Conservation (phyloP, 208 protist genomes). For the Acanthamoeba lenticulata region DNA sequence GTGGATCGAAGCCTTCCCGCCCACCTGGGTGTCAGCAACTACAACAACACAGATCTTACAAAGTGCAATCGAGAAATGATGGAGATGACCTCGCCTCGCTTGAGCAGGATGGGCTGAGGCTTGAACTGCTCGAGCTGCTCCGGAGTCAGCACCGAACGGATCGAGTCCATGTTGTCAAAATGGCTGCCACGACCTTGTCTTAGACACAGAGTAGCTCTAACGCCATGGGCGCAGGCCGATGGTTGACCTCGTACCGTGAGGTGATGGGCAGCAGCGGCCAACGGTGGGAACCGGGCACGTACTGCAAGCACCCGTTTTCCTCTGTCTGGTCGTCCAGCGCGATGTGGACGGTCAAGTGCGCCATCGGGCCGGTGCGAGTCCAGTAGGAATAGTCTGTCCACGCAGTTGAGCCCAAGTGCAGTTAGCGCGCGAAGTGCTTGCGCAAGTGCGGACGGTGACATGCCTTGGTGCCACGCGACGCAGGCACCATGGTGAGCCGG, state of each 20-base stretch:
- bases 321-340: slow-evolving; percentile 47
- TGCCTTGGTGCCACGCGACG: slow-evolving; percentile 48
- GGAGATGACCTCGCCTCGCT: neutral
- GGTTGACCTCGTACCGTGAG: neutral
- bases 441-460: neutral
- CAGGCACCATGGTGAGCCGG: neutral
- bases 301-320: slow-evolving; percentile 61
- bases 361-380: slow-evolving; percentile 53
- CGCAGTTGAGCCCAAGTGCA: neutral
- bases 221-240: neutral
- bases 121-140: slow-evolving; percentile 4
- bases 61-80: neutral
- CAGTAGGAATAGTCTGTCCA: slow-evolving; percentile 40
- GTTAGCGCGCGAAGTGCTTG: neutral
- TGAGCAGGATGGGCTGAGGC: neutral
- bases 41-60: neutral
- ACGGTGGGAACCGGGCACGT: slow-evolving; percentile 43
- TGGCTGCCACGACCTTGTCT: neutral
- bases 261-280: slow-evolving; percentile 37
- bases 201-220: neutral
- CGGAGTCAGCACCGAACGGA: neutral
- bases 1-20: neutral
- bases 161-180: slow-evolving; percentile 61
- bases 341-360: slow-evolving; percentile 49
- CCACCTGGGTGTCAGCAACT: neutral